Conservation (phyloP, 495 filamentous ascomycete species). For the Aspergillus taichungensis region DNA sequence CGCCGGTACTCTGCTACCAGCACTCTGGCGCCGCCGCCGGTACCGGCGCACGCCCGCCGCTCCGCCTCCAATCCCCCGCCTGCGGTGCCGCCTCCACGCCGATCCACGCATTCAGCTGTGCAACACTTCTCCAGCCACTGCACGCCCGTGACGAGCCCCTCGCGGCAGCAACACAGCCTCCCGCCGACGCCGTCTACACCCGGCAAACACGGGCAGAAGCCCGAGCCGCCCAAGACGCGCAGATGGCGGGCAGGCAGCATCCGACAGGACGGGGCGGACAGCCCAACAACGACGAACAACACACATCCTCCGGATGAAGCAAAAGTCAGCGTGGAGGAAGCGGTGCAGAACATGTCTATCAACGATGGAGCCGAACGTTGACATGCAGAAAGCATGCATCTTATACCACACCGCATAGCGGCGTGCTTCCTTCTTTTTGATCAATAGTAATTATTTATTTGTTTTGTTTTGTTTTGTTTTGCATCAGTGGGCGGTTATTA, state of each 20-base stretch:
- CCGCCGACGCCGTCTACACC: not conserved
- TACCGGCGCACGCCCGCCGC: slow-evolving; percentile 19
- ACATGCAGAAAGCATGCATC: not conserved
- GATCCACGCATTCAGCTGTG: slow-evolving; percentile 17
- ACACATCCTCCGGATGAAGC: slow-evolving; percentile 14
- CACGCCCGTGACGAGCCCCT: slow-evolving; percentile 13
- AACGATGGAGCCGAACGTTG: not conserved
- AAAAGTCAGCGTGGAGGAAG: slow-evolving; percentile 29
- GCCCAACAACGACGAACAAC: not conserved
- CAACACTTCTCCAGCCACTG: slow-evolving; percentile 19
- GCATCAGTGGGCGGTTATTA: not conserved
- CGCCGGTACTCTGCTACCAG: slow-evolving; percentile 16
- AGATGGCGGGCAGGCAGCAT: slow-evolving; percentile 16
- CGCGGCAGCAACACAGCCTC: slow-evolving; percentile 1
- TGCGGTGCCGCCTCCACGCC: slow-evolving; percentile 32
- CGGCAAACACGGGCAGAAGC: slow-evolving; percentile 24
- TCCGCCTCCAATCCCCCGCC: slow-evolving; percentile 34
- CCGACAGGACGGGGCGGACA: no score
- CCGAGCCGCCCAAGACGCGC: slow-evolving; percentile 31
- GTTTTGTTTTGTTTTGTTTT: no score
- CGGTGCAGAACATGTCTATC: slow-evolving; percentile 31
- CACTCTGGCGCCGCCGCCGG: slow-evolving; percentile 18
- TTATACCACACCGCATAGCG: not conserved
- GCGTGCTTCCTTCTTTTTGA: no score
- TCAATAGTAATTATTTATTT: no score